Percentiles rank a stretch among this genome's conserved stretches.
Evolutionary conservation across 345 rosid genomes (phyloP).

Genomic region (Gossypium sturtianum): DNA sequence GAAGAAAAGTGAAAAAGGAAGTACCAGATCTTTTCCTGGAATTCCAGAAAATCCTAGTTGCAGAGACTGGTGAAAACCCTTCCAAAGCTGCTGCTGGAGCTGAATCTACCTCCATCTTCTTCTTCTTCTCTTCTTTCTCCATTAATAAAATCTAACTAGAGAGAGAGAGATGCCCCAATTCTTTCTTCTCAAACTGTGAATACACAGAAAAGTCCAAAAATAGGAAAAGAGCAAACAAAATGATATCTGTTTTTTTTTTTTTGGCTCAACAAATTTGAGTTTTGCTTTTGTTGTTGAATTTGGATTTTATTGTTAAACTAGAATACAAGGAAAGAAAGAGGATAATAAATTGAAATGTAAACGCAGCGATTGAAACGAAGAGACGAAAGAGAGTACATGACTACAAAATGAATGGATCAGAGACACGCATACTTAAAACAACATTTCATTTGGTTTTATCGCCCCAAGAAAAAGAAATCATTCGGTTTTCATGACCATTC

Average conservation of each 20-base stretch:
- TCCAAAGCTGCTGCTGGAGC: slow-evolving; percentile 23
- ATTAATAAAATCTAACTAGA: background rate
- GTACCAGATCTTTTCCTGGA: slow-evolving; percentile 76
- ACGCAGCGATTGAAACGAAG: too few species aligned
- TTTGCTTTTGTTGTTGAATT: slow-evolving; percentile 3
- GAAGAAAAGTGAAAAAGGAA: background rate
- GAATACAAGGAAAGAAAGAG: background rate
- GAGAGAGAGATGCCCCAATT: background rate
- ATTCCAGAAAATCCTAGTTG: slow-evolving; percentile 70
- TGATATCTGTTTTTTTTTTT: background rate
- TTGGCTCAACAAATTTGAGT: background rate
- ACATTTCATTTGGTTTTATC: too few species aligned
- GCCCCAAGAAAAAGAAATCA: too few species aligned
- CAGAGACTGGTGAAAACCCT: slow-evolving; percentile 68
- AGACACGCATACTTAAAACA: too few species aligned
- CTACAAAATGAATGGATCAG: too few species aligned
- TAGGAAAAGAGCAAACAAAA: background rate
- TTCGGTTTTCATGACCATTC: too few species aligned
- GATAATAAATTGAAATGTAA: background rate
- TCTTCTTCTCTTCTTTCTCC: slow-evolving; percentile 35
- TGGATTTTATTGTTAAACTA: background rate
- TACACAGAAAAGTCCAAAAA: background rate
- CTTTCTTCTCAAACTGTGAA: background rate
- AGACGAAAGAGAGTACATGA: too few species aligned
- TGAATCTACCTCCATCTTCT: slow-evolving; percentile 26